Evolutionary conservation across 2,329 filamentous ascomycete genomes (phyloP).

Genomic region (Cladobotryum mycophilum): DNA sequence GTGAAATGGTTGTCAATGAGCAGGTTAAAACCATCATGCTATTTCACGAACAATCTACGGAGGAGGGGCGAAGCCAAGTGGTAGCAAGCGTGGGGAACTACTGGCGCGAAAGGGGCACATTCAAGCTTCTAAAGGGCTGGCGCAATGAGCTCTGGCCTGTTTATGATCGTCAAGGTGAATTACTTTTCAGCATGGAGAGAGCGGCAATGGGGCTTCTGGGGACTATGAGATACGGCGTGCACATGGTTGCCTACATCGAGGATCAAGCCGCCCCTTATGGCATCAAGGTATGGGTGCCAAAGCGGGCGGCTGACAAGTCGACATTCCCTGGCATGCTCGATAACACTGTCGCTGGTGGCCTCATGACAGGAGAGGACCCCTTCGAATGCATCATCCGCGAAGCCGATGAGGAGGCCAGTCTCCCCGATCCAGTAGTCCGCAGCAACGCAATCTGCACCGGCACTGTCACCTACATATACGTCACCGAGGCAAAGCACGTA

Average conservation of each 20-base stretch:
- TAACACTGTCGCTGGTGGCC: slow-evolving; percentile 79
- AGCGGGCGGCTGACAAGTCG: slow-evolving; percentile 68
- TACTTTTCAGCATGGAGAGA: slow-evolving; percentile 73
- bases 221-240: slow-evolving; percentile 69
- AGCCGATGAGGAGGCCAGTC: slow-evolving; percentile 78
- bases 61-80: slow-evolving; percentile 54
- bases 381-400: slow-evolving; percentile 82
- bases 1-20: slow-evolving; percentile 56
- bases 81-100: slow-evolving; percentile 53
- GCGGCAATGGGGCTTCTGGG: slow-evolving; percentile 68
- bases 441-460: slow-evolving; percentile 53
- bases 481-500: slow-evolving; percentile 68
- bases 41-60: slow-evolving; percentile 47
- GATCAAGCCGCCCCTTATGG: slow-evolving; percentile 38
- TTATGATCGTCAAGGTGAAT: slow-evolving; percentile 55
- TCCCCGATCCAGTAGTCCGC: slow-evolving; percentile 65
- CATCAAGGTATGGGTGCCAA: slow-evolving; percentile 78
- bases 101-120: slow-evolving; percentile 65
- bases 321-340: slow-evolving; percentile 92
- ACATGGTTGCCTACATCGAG: slow-evolving; percentile 68
- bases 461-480: slow-evolving; percentile 76
- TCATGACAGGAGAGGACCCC: slow-evolving; percentile 72
- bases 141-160: slow-evolving; percentile 75
- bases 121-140: slow-evolving; percentile 72
- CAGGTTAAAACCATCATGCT: slow-evolving; percentile 57